Conservation (phyloP, 2,329 filamentous ascomycete genomes). For the Aaosphaeria pasadenensis region DNA sequence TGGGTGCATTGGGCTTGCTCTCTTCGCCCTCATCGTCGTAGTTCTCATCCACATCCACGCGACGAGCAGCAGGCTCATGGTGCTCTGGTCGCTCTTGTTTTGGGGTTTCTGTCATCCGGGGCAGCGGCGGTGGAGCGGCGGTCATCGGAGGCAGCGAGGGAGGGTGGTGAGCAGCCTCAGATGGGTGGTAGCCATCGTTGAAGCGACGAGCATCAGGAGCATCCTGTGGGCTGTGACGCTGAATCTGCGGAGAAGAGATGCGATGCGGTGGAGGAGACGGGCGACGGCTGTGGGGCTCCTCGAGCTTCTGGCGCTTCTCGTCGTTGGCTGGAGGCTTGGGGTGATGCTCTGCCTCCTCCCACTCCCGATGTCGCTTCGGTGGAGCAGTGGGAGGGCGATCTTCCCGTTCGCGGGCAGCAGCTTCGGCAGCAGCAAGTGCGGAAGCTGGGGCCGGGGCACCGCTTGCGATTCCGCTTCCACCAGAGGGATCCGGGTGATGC, state of each 20-base stretch:
- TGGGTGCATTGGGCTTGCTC: slow-evolving; percentile 53
- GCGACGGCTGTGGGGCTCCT: slow-evolving; percentile 78
- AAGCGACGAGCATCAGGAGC: slow-evolving; percentile 59
- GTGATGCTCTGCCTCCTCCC: slow-evolving; percentile 74
- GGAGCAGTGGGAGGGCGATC: slow-evolving; percentile 70
- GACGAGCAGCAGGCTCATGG: slow-evolving; percentile 82
- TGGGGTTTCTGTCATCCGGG: slow-evolving; percentile 52
- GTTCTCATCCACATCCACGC: slow-evolving; percentile 96
- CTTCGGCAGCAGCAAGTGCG: slow-evolving; percentile 65
- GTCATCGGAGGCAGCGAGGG: slow-evolving; percentile 56
- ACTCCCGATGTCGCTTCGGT: slow-evolving; percentile 84
- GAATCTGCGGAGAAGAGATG: slow-evolving; percentile 54
- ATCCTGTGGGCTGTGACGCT: slow-evolving; percentile 72
- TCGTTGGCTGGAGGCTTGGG: slow-evolving; percentile 85
- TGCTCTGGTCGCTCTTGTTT: slow-evolving; percentile 45
- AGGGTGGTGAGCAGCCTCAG: slow-evolving; percentile 85
- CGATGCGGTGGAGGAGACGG: slow-evolving; percentile 46
- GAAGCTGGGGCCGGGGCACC: slow-evolving; percentile 66
- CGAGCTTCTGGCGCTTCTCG: slow-evolving; percentile 79
- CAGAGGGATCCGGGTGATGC: slow-evolving; percentile 65
- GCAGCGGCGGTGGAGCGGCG: slow-evolving; percentile 45
- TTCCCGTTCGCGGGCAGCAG: slow-evolving; percentile 63
- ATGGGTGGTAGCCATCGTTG: slow-evolving; percentile 83
- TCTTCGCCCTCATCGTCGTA: slow-evolving; percentile 95
- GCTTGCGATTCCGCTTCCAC: slow-evolving; percentile 60